A percentile compares a stretch with the other conserved stretches of the same genome.
Evolutionary conservation across 2,329 filamentous ascomycete species (phyloP).

Genomic region (Zymoseptoria passerinii): DNA sequence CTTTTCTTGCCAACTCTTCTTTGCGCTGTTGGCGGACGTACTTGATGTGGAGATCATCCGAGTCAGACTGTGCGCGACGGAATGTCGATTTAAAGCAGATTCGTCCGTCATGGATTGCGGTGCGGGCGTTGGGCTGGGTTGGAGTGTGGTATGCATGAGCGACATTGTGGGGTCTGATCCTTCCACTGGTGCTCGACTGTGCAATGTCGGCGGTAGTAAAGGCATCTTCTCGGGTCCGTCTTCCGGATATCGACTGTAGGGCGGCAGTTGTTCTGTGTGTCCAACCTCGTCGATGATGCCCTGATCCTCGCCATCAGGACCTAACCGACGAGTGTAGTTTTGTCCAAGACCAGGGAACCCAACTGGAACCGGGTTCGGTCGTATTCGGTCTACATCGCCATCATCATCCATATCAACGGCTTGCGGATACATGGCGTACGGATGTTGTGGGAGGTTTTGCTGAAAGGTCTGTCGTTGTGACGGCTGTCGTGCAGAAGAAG

Average conservation of each 20-base stretch:
- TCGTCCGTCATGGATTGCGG: conserved; percentile 31
- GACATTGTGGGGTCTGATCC: conserved; percentile 28
- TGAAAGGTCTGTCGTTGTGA: conserved; percentile 45
- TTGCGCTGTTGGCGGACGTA: neutral
- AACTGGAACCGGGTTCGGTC: conserved; percentile 46
- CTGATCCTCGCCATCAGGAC: conserved; percentile 77
- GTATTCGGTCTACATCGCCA: conserved; percentile 29
- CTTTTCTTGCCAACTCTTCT: conserved; percentile 16
- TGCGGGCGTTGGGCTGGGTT: conserved; percentile 21
- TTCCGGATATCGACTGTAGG: conserved; percentile 83
- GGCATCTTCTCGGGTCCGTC: conserved; percentile 50
- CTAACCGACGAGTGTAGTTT: conserved; percentile 61
- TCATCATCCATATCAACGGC: conserved; percentile 55
- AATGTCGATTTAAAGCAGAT: conserved; percentile 16
- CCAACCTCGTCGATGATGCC: conserved; percentile 82
- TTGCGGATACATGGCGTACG: conserved; percentile 80
- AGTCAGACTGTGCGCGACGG: conserved; percentile 2
- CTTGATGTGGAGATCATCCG: conserved; percentile 5
- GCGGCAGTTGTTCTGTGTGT: conserved; percentile 82
- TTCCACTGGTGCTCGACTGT: conserved; percentile 27
- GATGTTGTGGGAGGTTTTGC: conserved; percentile 58
- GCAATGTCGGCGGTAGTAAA: conserved; percentile 29
- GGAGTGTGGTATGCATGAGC: conserved; percentile 27
- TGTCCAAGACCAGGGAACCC: conserved; percentile 64
- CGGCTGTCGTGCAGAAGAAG: conserved; percentile 53